These are phyloP conservation scores for Metschnikowia arizonensis DNA, from an alignment of 805 yeast genomes.

Conservation along the genomic window DNA sequence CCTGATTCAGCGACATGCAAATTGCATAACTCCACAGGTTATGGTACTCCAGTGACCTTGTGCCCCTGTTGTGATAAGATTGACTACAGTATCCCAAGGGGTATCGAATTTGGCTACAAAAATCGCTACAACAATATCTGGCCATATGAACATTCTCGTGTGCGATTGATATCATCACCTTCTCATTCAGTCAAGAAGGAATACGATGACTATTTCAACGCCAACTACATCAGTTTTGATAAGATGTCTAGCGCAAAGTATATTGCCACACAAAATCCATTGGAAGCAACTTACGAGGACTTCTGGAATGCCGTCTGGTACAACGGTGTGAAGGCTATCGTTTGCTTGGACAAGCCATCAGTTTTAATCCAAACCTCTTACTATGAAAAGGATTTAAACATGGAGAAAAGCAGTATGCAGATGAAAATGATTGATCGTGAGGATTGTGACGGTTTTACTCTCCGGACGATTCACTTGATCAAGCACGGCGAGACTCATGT, in stretches of 20 bases:
- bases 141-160: constrained; percentile 83
- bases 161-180: constrained; percentile 42
- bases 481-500: constrained; percentile 14
- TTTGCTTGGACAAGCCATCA: constrained; percentile 33
- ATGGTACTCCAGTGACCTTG: constrained; percentile 38
- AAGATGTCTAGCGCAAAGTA: constrained; percentile 26
- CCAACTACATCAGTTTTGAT: constrained; percentile 36
- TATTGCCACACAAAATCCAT: constrained; percentile 46
- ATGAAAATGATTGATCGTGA: constrained; percentile 12
- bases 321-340: constrained; percentile 32
- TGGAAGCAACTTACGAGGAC: constrained; percentile 39
- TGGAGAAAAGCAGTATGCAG: constrained; percentile 14
- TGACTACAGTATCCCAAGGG: constrained; percentile 43
- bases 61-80: constrained; percentile 43
- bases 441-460: constrained; percentile 16
- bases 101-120: constrained; percentile 76
- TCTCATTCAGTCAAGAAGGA: constrained; percentile 14
- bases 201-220: constrained; percentile 43
- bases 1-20: constrained; percentile 10
- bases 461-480: constrained; percentile 10
- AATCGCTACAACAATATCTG: constrained; percentile 86
- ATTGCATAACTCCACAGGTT: constrained; percentile 17
- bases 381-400: constrained; percentile 19
- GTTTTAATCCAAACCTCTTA: constrained; percentile 16
- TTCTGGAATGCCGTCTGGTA: constrained; percentile 40